Conservation (phyloP, 208 protist genomes). For the Plasmodiophora brassicae region DNA sequence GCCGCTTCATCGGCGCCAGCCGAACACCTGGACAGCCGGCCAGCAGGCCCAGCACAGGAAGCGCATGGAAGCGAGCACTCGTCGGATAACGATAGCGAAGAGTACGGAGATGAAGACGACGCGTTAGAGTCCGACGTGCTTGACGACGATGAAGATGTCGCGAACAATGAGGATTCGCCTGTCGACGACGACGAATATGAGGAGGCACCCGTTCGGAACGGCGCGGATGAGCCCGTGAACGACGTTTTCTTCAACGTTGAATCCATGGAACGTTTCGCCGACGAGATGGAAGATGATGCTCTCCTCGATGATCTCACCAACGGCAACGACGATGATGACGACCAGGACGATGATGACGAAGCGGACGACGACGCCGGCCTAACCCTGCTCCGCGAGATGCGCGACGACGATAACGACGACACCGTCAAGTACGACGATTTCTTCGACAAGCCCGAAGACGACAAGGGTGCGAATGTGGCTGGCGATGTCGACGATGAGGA, state of each 20-base stretch:
- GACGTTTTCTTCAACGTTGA: slow-evolving; percentile 9
- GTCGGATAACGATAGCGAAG: not conserved
- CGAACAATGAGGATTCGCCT: not conserved
- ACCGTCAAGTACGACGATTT: slow-evolving; percentile 36
- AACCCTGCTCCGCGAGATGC: not conserved
- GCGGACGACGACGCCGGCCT: not conserved
- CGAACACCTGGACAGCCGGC: not conserved
- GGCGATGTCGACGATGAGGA: not conserved
- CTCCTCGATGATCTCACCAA: not conserved
- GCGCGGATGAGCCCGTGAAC: not conserved
- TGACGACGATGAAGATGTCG: not conserved
- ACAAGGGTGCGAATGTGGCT: not conserved
- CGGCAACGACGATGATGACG: slow-evolving; percentile 38
- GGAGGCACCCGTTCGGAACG: not conserved
- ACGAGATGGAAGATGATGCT: not conserved
- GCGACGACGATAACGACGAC: not conserved
- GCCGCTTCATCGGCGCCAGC: not conserved
- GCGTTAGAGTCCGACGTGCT: not conserved
- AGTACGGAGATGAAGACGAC: not conserved
- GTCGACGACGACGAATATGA: slow-evolving; percentile 27
- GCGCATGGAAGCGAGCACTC: not conserved
- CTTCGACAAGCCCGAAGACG: slow-evolving; percentile 7
- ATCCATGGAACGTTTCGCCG: slow-evolving; percentile 9
- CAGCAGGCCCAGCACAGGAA: not conserved
- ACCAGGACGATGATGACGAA: slow-evolving; percentile 39